These are phyloP conservation scores for Millerago galiae DNA, from an alignment of 805 yeast species.

Conservation along the genomic window DNA sequence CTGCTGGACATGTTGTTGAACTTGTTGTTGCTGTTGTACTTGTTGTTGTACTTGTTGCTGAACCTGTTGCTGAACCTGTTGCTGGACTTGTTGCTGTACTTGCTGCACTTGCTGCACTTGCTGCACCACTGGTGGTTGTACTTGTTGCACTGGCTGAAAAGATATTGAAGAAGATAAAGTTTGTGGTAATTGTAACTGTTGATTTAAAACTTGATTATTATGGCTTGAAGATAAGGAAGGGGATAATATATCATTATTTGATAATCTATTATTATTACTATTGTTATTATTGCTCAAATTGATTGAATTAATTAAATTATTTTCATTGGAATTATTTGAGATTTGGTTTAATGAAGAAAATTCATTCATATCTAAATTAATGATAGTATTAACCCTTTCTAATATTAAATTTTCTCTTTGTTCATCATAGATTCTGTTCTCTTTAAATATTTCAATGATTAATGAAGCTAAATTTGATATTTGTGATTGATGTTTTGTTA, in stretches of 20 bases:
- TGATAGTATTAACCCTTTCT: conserved; percentile 18
- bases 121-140: too few relatives aligned
- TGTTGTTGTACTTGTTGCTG: conserved; percentile 8
- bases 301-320: conserved; percentile 19
- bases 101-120: conserved; percentile 8
- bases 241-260: conserved; percentile 6
- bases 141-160: conserved; percentile 5
- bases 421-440: conserved; percentile 21
- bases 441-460: conserved; percentile 21
- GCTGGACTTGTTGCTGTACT: conserved; percentile 4
- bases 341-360: conserved; percentile 9
- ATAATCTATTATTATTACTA: background rate
- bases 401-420: conserved; percentile 16
- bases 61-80: conserved; percentile 2
- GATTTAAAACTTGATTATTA: conserved; percentile 3
- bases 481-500: conserved; percentile 20
- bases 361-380: conserved; percentile 18
- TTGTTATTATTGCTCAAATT: conserved; percentile 11
- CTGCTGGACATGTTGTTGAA: conserved; percentile 4
- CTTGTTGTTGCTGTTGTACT: background rate
- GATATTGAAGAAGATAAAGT: too few relatives aligned
- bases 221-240: conserved; percentile 13
- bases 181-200: conserved; percentile 6
- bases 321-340: conserved; percentile 7
- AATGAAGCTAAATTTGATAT: conserved; percentile 19